These are phyloP conservation scores for Sphagnurus paluster DNA, from an alignment of 1,284 basidiomycete genomes.

Conservation along the genomic window DNA sequence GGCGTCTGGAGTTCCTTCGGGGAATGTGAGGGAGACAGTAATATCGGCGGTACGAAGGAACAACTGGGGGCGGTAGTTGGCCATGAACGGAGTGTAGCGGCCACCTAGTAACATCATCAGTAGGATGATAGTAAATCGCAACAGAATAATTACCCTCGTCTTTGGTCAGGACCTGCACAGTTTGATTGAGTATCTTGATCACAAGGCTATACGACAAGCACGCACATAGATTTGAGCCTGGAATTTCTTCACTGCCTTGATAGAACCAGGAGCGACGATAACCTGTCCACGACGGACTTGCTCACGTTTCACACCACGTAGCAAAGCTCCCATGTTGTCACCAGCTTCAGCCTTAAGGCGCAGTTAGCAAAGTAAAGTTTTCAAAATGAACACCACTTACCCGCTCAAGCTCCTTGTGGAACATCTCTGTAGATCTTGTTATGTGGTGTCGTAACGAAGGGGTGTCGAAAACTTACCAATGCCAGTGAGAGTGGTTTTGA, in stretches of 20 bases:
- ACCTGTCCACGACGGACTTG: conserved; percentile 95
- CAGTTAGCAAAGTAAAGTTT: conserved; percentile 3
- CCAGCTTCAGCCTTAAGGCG: conserved; percentile 84
- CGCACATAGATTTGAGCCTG: conserved; percentile 86
- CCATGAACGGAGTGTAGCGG: conserved; percentile 96
- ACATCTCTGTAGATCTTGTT: conserved; percentile 75
- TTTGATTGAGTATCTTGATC: background rate
- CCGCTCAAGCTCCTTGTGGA: conserved; percentile 99
- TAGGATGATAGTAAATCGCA: background rate
- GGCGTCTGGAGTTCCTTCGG: conserved; percentile 75
- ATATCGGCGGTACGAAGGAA: conserved; percentile 97
- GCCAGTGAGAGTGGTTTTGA: conserved; percentile 96
- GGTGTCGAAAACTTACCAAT: conserved; percentile 61
- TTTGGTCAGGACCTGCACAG: conserved; percentile 84
- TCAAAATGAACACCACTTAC: conserved; percentile 40
- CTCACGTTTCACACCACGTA: conserved; percentile 97
- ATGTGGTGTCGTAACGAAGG: background rate
- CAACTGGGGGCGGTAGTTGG: conserved; percentile 95
- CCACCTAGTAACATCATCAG: conserved; percentile 51
- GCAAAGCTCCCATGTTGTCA: conserved; percentile 98
- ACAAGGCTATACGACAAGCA: conserved; percentile 11
- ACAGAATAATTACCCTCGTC: conserved; percentile 68
- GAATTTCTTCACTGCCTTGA: conserved; percentile 96
- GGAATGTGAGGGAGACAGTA: conserved; percentile 86
- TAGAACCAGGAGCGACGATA: conserved; percentile 86